Evolutionary conservation across 257 asterid species (phyloP).

Genomic region (Rauvolfia tetraphylla): DNA sequence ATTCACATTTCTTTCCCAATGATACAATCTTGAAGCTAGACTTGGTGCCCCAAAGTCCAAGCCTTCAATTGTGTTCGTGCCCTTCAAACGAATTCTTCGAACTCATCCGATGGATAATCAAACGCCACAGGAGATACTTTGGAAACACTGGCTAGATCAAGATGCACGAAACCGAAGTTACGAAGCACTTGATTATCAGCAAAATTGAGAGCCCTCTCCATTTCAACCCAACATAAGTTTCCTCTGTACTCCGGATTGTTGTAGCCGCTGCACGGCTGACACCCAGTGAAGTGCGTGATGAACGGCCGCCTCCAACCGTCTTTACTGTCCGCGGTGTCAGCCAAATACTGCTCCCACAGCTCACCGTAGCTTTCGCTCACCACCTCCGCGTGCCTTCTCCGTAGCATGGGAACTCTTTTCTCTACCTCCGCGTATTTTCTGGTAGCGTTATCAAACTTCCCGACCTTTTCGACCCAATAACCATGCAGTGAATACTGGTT

Average conservation of each 20-base stretch:
- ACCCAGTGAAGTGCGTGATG: conserved; percentile 40
- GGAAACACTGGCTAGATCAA: conserved; percentile 16
- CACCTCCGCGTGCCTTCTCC: conserved; percentile 27
- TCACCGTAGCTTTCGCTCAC: conserved; percentile 15
- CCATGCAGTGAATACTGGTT: conserved; percentile 24
- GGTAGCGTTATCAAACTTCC: conserved; percentile 16
- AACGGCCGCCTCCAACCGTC: conserved; percentile 24
- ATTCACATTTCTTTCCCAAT: not conserved
- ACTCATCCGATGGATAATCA: conserved; percentile 17
- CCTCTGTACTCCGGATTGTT: conserved; percentile 18
- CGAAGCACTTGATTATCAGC: conserved; percentile 41
- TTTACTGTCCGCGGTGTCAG: not conserved
- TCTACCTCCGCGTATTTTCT: conserved; percentile 18
- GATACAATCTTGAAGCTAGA: too few relatives aligned
- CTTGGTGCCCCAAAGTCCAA: too few relatives aligned
- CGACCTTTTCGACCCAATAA: conserved; percentile 26
- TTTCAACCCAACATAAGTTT: conserved; percentile 23
- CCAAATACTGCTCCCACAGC: conserved; percentile 23
- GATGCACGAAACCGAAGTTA: conserved; percentile 25
- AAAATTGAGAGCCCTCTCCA: conserved; percentile 36
- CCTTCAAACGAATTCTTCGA: not conserved
- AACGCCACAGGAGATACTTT: conserved; percentile 23
- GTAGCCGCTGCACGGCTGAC: conserved; percentile 41
- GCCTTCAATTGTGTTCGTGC: too few relatives aligned
- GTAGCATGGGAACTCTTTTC: conserved; percentile 4